Base-by-base conservation (phyloP, 2,329 filamentous ascomycete genomes). In the Fusarium tuaranense region DNA sequence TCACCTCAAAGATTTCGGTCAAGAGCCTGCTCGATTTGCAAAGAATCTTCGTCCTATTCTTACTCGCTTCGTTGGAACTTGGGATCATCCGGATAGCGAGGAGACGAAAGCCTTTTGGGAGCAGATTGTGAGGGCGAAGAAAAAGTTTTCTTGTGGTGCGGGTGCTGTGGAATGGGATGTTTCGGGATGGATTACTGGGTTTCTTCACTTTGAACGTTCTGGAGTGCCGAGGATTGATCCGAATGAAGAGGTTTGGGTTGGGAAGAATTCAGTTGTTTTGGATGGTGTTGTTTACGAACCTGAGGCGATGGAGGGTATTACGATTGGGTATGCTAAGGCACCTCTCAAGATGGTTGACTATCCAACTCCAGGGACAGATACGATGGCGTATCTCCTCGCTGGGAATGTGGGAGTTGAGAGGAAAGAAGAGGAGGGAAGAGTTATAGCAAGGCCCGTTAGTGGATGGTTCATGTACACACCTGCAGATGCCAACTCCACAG, bases 111-210 rank as follows among this genome's bases (percentile, higher is more conserved):
- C 75, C 1, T 89, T 89, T 59, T 89, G 87, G 87, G 78, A 75
- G 32, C 78, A 82, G 69, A 85, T 85, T 59, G 84, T 85, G 3
- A 78, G 82, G 8, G 81, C 80, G 0, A 77, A 82, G 53, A 82
- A 80, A 55, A 74, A 70, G 65, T 81, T 68, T 58, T 75, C 68
- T n/a, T 83, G 74, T 51, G 78, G 77, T n/a, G 76, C 67, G 44
- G 82, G 77, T 3, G 78, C 75, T 30, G 79, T 58, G 72, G 83
- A 82, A 73, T 84, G 78, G 73, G 79, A 80, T 57, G 69, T 87
- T 3, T 85, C 83, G 0, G 87, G 88, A 7, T 89, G 87, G 87
- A 82, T 88, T 63, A 85, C 85, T 1, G 86, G 83, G 0, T 88
- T 89, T 69, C 80, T 84, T 72, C 86, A 85, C 71, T 89, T 86